phyloP scores from a whole-genome alignment of 1,139 yeast species.

The Barnettozyma hawaiiensis region DNA sequence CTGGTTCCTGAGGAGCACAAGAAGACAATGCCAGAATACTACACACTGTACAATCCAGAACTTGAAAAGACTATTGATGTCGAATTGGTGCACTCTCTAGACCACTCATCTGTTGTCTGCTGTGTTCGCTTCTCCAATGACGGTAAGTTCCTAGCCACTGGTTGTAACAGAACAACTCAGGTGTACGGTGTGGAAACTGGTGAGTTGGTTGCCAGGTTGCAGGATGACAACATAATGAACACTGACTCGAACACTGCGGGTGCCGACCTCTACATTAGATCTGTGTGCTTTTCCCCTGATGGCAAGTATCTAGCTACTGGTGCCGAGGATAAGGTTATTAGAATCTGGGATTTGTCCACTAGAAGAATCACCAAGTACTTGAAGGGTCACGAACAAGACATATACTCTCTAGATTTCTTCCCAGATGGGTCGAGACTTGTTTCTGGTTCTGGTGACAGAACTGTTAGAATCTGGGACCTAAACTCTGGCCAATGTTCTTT shows the following conservation, averaged over 20 bases:
- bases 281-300: slow-evolving; percentile 95
- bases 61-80: slow-evolving; percentile 73
- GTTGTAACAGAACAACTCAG: slow-evolving; percentile 94
- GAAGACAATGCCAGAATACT: slow-evolving; percentile 83
- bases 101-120: slow-evolving; percentile 92
- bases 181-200: slow-evolving; percentile 93
- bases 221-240: slow-evolving; percentile 60
- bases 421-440: slow-evolving; percentile 93
- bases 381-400: slow-evolving; percentile 96
- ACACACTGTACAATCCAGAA: slow-evolving; percentile 87
- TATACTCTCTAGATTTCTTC: slow-evolving; percentile 91
- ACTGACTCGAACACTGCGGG: slow-evolving; percentile 30
- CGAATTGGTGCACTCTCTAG: slow-evolving; percentile 82
- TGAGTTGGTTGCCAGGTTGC: slow-evolving; percentile 77
- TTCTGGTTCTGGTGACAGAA: slow-evolving; percentile 94
- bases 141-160: slow-evolving; percentile 93
- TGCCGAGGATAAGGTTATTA: slow-evolving; percentile 93
- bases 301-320: slow-evolving; percentile 96
- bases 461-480: slow-evolving; percentile 96
- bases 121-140: slow-evolving; percentile 92
- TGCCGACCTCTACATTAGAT: slow-evolving; percentile 84
- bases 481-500: slow-evolving; percentile 86
- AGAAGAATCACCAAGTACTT: slow-evolving; percentile 83
- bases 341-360: slow-evolving; percentile 93
- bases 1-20: slow-evolving; percentile 74